Base-by-base conservation (phyloP, 331 rosid species). In the Pyrus hybrid region DNA sequence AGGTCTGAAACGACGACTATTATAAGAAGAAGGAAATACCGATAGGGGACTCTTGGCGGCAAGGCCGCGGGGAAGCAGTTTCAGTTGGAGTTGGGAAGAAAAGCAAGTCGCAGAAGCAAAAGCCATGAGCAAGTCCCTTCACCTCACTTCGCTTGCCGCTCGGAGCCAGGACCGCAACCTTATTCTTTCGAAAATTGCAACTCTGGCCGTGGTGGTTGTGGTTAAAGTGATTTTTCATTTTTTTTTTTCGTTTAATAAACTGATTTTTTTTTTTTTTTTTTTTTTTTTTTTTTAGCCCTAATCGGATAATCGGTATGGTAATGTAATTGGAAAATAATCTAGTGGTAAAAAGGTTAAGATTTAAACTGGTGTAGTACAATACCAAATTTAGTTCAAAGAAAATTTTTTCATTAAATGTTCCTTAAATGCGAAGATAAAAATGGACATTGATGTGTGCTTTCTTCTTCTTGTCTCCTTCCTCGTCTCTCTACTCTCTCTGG, bases 81-180 rank as follows among this genome's bases (percentile, higher is more conserved):
- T 78, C 63, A 21, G 28, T 26, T 62, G 79, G 29, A 83, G 26
- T 35, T 82, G 90, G 22, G 83, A 79, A 54, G 85, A 63, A 13
- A 83, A 78, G 70, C 87, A 70, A 76, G 73, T 65, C 43, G 80
- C 54, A 6, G 37, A 63, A 63, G 84, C 73, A 2, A 65, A 29
- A 78, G 84, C 88, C 88, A 85, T 86, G 30, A 76, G 58, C 61
- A 21, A 18, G 20, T 45, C 65, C 21, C 33, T 70, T 54, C 72
- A 32, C 22, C 51, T 68, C 56, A 43, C 41, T 26, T 49, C 26
- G 57, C 47, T 70, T 51, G 72, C 60, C 72, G 58, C 60, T 13
- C 57, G 13, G 8, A 43, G 58, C 63, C 12, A 10, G 57, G 30
- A 43, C 43, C 10, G 32, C 43, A 16, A 17, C 23, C 43, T 63